Evolutionary conservation across 257 asterid genomes (phyloP).

Genomic region (Nicotiana noctiflora): DNA sequence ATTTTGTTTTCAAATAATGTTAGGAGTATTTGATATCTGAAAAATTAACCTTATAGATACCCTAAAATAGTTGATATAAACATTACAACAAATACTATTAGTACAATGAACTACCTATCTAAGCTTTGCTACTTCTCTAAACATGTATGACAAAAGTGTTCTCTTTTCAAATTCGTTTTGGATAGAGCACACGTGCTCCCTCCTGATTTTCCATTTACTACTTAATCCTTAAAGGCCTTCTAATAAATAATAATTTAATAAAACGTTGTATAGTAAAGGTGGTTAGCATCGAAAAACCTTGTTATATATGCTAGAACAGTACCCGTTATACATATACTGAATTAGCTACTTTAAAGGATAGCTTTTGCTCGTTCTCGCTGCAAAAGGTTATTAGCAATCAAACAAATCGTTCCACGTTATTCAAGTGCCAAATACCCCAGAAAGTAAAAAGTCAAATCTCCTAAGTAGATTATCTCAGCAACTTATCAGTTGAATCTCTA

Average conservation of each 20-base stretch:
- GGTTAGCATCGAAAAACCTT: neutral
- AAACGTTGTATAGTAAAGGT: neutral
- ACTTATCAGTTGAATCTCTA: neutral
- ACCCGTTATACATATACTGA: neutral
- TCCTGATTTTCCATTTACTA: neutral
- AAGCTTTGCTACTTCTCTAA: neutral
- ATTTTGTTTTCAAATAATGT: neutral
- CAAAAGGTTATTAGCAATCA: neutral
- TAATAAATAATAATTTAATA: neutral
- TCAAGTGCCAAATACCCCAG: neutral
- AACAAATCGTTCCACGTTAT: neutral
- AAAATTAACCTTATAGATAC: neutral
- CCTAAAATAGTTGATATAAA: neutral
- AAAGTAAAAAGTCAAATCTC: neutral
- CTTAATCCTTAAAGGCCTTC: neutral
- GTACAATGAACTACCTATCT: neutral
- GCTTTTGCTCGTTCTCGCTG: neutral
- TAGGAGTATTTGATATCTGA: neutral
- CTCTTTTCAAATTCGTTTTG: neutral
- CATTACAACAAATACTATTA: neutral
- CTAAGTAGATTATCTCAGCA: neutral
- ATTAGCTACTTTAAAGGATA: neutral
- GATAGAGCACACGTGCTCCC: neutral
- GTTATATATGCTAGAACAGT: neutral
- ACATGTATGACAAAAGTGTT: neutral